Base-by-base conservation (phyloP, 805 yeast species). In the Wickerhamiella sergipiensis region DNA sequence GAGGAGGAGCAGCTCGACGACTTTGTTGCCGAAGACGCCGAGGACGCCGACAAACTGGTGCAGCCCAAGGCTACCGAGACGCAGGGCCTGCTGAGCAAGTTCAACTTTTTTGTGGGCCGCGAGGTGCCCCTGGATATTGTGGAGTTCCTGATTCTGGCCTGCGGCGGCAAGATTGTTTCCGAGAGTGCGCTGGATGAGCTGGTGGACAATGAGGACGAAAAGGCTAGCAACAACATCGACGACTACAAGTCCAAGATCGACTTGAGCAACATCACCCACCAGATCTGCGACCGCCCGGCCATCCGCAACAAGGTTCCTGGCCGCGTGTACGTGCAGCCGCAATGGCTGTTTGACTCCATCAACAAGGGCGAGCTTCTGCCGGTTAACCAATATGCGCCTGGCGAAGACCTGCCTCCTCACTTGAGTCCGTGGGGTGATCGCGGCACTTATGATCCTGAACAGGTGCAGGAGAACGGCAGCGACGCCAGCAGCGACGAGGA, bases 371-470 rank as follows among this genome's bases (percentile, higher is more conserved):
- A 77, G 53, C 73, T 92, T 54, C 72, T 84, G 53, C 79, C 92
- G 18, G 95, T 86, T 21, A 80, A 82, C 50, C 75, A 74, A 50
- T 92, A 92, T 64, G 84, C 94, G 44, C 95, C 96, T 5, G 98
- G 98, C 51, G 97, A 90, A 70, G 72, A 86, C 4, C 74, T 92
- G 57, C 98, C 98, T 45, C 97, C 98, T 38, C 98, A 92, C 68
- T 73, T 92, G 62, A 85, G 95, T 49, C 98, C 98, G 72, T 92
- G 98, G 97, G 97, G 97, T 59, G 98, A 92, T 71, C 77, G 89
- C 46, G 87, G 83, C 60, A 83, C 81, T 50, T 92, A 92, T 70
- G 80, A 90, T 67, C 97, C 98, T 61, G 78, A 66, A 18, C 75
- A 62, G 2, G 78, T 66, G 15, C 77, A 67, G 26, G 79, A 63